Evolutionary conservation across 225 moss, liverwort and hornwort species (phyloP).

Genomic region (Polytrichum formosum): DNA sequence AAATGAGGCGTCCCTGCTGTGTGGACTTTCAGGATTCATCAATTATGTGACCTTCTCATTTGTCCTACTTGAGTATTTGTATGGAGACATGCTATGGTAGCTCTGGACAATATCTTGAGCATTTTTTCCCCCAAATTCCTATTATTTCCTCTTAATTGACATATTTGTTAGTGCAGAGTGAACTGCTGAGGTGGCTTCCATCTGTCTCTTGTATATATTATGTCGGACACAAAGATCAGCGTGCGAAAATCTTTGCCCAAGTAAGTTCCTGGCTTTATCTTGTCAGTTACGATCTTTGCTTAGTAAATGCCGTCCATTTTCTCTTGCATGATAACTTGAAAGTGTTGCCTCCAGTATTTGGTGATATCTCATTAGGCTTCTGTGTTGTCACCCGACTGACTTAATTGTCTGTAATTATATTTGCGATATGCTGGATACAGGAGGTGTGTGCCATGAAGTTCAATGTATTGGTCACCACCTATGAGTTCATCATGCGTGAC

Average conservation of each 20-base stretch:
- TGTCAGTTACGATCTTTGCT: no score
- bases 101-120: no score
- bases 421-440: conserved; percentile 30
- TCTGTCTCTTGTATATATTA: conserved; percentile 99
- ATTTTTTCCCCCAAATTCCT: no score
- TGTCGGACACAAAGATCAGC: conserved; percentile 95
- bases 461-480: conserved; percentile 95
- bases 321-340: no score
- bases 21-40: not conserved
- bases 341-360: no score
- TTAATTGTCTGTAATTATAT: not conserved
- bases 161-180: conserved; percentile 63
- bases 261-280: conserved; percentile 28
- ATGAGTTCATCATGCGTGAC: conserved; percentile 99
- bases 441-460: conserved; percentile 97
- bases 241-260: conserved; percentile 87
- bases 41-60: not conserved
- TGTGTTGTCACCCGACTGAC: not conserved
- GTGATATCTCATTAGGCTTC: not conserved
- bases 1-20: no score
- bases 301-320: no score
- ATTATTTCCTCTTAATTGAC: not conserved
- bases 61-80: no score
- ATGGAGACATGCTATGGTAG: no score
- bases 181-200: conserved; percentile 91